Base-by-base conservation (phyloP, 331 rosid genomes). In the Malus hybrid region DNA sequence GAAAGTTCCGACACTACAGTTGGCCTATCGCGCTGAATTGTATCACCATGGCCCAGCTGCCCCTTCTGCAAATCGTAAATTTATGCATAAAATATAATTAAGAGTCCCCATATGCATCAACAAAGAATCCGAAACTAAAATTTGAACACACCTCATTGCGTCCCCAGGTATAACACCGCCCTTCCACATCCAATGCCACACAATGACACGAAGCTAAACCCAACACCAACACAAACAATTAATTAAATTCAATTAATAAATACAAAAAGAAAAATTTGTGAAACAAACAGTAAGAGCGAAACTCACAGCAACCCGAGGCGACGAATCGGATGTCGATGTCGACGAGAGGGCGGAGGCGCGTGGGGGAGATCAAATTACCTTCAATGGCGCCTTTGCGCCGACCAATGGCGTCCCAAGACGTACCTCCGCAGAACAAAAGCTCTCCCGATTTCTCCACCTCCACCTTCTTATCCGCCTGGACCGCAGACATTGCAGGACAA, bases 131-230 rank as follows among this genome's bases (percentile, higher is more conserved):
- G 12, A 74, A 54, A 67, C 29, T 14, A 32, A 75, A 59, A 31
- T 50, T 39, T 20, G 60, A 34, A 3, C 89, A 60, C 86, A 71
- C 99, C 92, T 94, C 99, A 61, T 94, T 94, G 50, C 99, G 99
- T 64, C 99, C 97, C 99, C 99, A 94, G 18, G 97, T 92, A 76
- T 94, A 94, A 80, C 99, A 94, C 70, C 97, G 96, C 75, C 99
- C 99, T 64, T 87, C 97, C 10, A 86, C 90, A 69, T 94, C 99
- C 89, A 94, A 87, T 12, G 99, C 99, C 80, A 92, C 96, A 32
- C 99, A 94, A 81, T 94, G 99, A 83, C 97, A 94, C 55, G 99
- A 88, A 20, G 80, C 97, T 94, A 74, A 87, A 81, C 80, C 80
- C 77, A 79, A 87, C 66, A 80, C 5, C 28, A 29, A 36, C 7